These are phyloP conservation scores for Lentithecium fluviatile DNA, from an alignment of 495 filamentous ascomycete genomes.

Conservation along the genomic window DNA sequence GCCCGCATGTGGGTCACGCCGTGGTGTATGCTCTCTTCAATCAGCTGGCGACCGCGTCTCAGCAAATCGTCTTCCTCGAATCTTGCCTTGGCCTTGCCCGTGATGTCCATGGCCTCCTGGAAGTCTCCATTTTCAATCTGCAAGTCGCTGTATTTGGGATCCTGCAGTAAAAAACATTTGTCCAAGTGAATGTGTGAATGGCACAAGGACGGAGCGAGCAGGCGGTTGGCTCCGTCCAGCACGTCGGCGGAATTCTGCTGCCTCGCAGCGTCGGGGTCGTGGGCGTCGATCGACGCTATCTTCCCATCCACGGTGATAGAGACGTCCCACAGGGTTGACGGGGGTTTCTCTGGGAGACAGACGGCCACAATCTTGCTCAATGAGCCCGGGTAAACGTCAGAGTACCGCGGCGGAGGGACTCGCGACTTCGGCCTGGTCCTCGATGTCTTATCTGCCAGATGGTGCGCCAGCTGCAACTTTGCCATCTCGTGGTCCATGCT, in stretches of 20 bases:
- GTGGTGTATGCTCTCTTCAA: slow-evolving; percentile 63
- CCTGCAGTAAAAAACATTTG: slow-evolving; percentile 66
- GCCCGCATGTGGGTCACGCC: slow-evolving; percentile 72
- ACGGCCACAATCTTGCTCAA: slow-evolving; percentile 41
- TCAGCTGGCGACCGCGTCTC: slow-evolving; percentile 61
- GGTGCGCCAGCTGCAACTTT: slow-evolving; percentile 32
- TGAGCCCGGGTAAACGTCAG: slow-evolving; percentile 24
- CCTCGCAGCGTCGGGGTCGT: slow-evolving; percentile 37
- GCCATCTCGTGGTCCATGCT: slow-evolving; percentile 38
- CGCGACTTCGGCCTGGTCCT: background rate
- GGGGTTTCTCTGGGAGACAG: slow-evolving; percentile 43
- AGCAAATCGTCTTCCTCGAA: slow-evolving; percentile 62
- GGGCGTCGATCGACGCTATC: slow-evolving; percentile 44
- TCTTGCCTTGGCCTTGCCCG: slow-evolving; percentile 58
- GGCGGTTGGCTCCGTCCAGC: slow-evolving; percentile 35
- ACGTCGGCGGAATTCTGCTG: slow-evolving; percentile 36
- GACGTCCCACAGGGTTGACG: slow-evolving; percentile 48
- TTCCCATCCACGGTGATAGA: slow-evolving; percentile 43
- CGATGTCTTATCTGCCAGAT: slow-evolving; percentile 8
- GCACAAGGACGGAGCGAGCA: slow-evolving; percentile 61
- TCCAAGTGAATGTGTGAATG: slow-evolving; percentile 78
- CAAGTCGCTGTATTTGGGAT: slow-evolving; percentile 58
- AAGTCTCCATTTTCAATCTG: slow-evolving; percentile 62
- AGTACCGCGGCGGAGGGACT: slow-evolving; percentile 23
- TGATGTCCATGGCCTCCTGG: slow-evolving; percentile 63